Percentiles rank a stretch among this genome's conserved stretches.
Evolutionary conservation across 2,329 filamentous ascomycete genomes (phyloP).

Genomic region (Sordariomycetes sp.): DNA sequence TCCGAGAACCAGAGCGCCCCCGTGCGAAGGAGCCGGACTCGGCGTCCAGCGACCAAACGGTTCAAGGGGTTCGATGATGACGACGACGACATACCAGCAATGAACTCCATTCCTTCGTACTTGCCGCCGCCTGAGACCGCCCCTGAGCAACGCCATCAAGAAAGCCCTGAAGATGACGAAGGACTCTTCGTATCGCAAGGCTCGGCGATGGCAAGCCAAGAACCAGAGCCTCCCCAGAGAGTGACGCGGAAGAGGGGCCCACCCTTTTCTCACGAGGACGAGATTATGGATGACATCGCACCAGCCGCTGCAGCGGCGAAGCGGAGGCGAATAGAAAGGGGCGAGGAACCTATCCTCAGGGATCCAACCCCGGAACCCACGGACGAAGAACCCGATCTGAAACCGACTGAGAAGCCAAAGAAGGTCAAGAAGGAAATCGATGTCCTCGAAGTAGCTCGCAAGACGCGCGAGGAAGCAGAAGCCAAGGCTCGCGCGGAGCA

Average conservation of each 20-base stretch:
- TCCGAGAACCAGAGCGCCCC: slow-evolving; percentile 7
- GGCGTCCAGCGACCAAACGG: slow-evolving; percentile 33
- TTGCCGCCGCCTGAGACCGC: slow-evolving; percentile 4
- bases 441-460: slow-evolving; percentile 51
- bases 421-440: slow-evolving; percentile 49
- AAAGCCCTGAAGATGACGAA: slow-evolving; percentile 19
- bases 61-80: slow-evolving; percentile 60
- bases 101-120: slow-evolving; percentile 6
- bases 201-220: slow-evolving; percentile 9
- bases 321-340: slow-evolving; percentile 54
- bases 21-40: slow-evolving; percentile 16
- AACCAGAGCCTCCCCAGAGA: slow-evolving; percentile 6
- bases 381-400: slow-evolving; percentile 10
- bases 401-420: slow-evolving; percentile 23
- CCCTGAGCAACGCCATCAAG: slow-evolving; percentile 2
- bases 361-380: slow-evolving; percentile 9
- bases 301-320: slow-evolving; percentile 70
- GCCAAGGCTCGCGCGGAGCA: slow-evolving; percentile 42
- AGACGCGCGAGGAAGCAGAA: slow-evolving; percentile 51
- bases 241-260: slow-evolving; percentile 29
- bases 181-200: slow-evolving; percentile 46
- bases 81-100: slow-evolving; percentile 20
- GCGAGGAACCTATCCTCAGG: slow-evolving; percentile 22
- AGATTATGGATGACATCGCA: slow-evolving; percentile 59
- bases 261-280: slow-evolving; percentile 27